These are phyloP conservation scores for Chlorella sp. DNA, from an alignment of 139 green algal genomes.

Conservation along the genomic window DNA sequence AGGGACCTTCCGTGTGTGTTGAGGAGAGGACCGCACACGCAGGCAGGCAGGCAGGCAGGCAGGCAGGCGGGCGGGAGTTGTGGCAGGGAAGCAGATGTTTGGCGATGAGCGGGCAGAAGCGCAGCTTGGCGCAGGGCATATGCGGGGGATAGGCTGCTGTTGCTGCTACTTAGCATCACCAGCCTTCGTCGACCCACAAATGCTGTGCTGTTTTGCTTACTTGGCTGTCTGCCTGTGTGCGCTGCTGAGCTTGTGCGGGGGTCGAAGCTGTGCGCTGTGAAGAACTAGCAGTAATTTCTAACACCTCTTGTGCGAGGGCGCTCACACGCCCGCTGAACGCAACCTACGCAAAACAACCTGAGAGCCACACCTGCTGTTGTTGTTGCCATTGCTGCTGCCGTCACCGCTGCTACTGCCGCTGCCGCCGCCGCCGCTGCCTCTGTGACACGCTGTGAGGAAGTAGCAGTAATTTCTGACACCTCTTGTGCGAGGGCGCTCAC, in stretches of 20 bases:
- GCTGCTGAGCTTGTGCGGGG: background rate
- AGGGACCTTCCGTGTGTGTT: too few relatives aligned
- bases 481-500: background rate
- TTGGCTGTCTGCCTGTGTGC: background rate
- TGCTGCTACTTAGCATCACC: background rate
- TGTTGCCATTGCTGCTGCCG: background rate
- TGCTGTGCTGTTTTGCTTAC: background rate
- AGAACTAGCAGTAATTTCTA: background rate
- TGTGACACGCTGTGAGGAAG: background rate
- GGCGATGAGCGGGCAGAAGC: too few relatives aligned
- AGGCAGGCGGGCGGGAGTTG: too few relatives aligned
- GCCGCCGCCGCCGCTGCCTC: background rate
- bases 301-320: background rate
- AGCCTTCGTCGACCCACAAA: background rate
- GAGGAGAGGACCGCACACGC: too few relatives aligned
- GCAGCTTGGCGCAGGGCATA: too few relatives aligned
- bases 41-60: too few relatives aligned
- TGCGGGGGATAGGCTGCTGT: background rate
- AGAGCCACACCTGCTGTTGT: background rate
- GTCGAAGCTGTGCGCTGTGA: background rate
- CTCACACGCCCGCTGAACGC: constrained; percentile 5
- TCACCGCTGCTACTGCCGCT: background rate
- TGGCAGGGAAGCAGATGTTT: too few relatives aligned
- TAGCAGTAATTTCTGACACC: background rate
- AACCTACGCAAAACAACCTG: constrained; percentile 6